Base-by-base conservation (phyloP, 208 protist genomes). In the Paratrypanosoma confusum region DNA sequence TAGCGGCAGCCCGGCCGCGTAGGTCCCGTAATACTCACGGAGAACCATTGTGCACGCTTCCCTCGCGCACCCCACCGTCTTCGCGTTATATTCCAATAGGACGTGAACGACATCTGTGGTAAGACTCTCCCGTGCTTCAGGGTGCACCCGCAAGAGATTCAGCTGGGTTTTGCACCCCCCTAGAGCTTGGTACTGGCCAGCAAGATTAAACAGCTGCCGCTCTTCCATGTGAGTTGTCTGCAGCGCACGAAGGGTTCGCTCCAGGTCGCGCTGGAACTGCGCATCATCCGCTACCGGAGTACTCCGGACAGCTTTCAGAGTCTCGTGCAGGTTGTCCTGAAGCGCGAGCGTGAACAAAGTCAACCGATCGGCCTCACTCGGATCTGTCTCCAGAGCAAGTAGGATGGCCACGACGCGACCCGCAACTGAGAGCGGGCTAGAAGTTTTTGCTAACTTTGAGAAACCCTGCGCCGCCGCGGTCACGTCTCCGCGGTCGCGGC, bases 111-210 rank as follows among this genome's bases (percentile, higher is more conserved):
- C 66, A 21, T 63, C 57, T 7, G 59, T 32, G 10, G 76, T 72
- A 22, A 72, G 49, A 23, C 50, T 41, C 43, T 68, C 61, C 0
- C 67, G 53, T 0, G 70, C 48, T 38, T 80, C 70, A 1, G 64
- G 37, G 55, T 85, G 64, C 3, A 83, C 72, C 57, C 82, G 81
- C 18, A 91, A 51, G 13, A 91, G 39, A 42, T 91, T 78, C n/a
- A 91, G 50, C 70, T 91, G 68, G 3, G 87, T 57, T 43, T 64
- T 81, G 29, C 68, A 73, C 22, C 82, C 82, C 39, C 82, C 82
- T 2, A 84, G 45, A 18, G 39, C 56, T 17, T 56, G 61, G 59
- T 83, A 85, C 8, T 63, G 45, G 0, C 66, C 69, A n/a, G 71
- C 74, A 16, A 81, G 31, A 34, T 76, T 65, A 55, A 85, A 81